Evolutionary conservation across 179 eudicot genomes (phyloP), one percentile per base, ranked within the genome.

Genomic region (Silene vulgaris): DNA sequence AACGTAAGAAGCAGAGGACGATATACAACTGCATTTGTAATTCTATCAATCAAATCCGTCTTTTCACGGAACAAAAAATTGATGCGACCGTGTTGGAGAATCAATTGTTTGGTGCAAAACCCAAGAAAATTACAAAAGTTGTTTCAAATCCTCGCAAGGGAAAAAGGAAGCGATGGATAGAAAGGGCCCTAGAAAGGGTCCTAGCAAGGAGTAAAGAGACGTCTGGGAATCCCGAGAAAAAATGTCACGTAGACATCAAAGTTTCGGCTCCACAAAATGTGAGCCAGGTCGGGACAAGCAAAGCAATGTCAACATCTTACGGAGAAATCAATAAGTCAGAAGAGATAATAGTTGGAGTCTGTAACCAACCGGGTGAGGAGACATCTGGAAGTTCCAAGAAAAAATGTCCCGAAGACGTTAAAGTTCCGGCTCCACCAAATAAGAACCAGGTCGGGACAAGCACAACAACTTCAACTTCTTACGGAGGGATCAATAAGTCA

Each of bases 11-110:
- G 63, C 59, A 83, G 26, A 75, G 59, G 60, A 75, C 71, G 73
- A 88, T 95, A 12, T 83, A 89, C 75, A 62, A 82, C 37, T 80
- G 88, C 76, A 87, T 95, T 65, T 71, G 81, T 20, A 35, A 45
- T 61, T 88, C 95, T 54, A 45, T 90, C 54, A 35, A 62, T 21
- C 65, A 78, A 35, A 76, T 92, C 62, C 78, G 45, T 71, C 69
- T 77, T 6, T 92, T 88, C 77, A 74, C 82, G 62, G 65, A 81
- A 59, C 89, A 89, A 9, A 74, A 78, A 21, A 86, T 90, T 61
- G 68, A 72, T 57, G 86, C 82, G 57, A 65, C 48, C 12, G 60
- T 71, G 78, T 74, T 95, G 74, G 80, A 70, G 75, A 80, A 76
- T 54, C 61, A 73, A 29, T 75, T 92, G 64, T 95, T 95, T 81